phyloP scores from a whole-genome alignment of 2,329 filamentous ascomycete genomes.

The Cladosporium sp. region DNA sequence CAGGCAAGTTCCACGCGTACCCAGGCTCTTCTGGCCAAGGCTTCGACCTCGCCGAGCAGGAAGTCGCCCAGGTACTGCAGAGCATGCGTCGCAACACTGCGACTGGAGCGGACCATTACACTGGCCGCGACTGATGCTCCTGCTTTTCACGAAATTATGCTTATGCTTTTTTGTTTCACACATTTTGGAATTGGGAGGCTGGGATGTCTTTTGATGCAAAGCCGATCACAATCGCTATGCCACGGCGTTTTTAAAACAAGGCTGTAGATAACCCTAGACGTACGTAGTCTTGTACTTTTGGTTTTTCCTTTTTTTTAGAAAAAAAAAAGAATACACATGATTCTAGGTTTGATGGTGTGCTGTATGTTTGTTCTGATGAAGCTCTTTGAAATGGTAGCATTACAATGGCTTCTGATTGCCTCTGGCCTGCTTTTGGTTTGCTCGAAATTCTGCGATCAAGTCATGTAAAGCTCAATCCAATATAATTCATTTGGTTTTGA shows the following conservation, averaged over 20 bases:
- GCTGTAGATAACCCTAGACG: conserved; percentile 1
- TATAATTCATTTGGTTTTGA: no score
- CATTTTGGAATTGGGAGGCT: background rate
- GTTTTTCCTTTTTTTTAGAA: background rate
- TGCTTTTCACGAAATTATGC: background rate
- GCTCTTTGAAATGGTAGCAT: no score
- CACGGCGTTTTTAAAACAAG: background rate
- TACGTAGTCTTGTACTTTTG: background rate
- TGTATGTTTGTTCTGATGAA: background rate
- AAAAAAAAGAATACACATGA: background rate
- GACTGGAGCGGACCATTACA: background rate
- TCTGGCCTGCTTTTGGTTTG: no score
- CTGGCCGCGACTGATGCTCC: background rate
- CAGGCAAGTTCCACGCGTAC: conserved; percentile 19
- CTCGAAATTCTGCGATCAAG: no score
- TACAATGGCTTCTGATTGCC: no score
- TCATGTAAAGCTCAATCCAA: no score
- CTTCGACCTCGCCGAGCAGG: conserved; percentile 25
- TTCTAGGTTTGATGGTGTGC: background rate
- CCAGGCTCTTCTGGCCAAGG: conserved; percentile 17
- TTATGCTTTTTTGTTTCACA: background rate
- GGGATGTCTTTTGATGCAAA: background rate
- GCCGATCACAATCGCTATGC: background rate
- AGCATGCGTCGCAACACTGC: conserved; percentile 7
- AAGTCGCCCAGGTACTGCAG: conserved; percentile 25